A percentile compares a stretch with the other conserved stretches of the same genome.
Evolutionary conservation across 805 yeast genomes (phyloP).

Genomic region (Suhomyces faveliae): DNA sequence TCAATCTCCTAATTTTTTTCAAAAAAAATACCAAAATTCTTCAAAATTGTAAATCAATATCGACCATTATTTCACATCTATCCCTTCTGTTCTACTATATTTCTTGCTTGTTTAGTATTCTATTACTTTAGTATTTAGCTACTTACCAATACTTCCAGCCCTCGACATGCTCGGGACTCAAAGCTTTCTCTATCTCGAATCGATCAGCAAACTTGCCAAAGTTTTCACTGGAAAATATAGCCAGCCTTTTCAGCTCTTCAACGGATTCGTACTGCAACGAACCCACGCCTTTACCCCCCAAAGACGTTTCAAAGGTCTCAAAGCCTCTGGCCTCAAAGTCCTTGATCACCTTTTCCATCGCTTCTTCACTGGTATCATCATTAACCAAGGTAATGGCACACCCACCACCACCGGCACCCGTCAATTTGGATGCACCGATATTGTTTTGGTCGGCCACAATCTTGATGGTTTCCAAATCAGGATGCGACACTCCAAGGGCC

Average conservation of each 20-base stretch:
- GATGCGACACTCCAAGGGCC: constrained; percentile 89
- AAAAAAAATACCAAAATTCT: too few relatives aligned
- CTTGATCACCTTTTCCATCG: constrained; percentile 34
- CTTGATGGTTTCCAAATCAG: constrained; percentile 76
- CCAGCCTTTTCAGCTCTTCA: constrained; percentile 10
- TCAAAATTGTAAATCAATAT: too few relatives aligned
- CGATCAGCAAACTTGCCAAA: constrained; percentile 42
- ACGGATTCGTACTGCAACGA: constrained; percentile 24
- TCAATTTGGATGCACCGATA: constrained; percentile 86
- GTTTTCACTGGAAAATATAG: constrained; percentile 26
- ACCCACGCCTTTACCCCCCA: constrained; percentile 93
- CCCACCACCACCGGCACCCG: constrained; percentile 99
- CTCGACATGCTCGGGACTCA: constrained; percentile 42
- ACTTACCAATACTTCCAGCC: constrained; percentile 65
- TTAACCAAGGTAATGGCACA: constrained; percentile 87
- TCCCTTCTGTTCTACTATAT: too few relatives aligned
- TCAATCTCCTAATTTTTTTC: too few relatives aligned
- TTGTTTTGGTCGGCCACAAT: constrained; percentile 58
- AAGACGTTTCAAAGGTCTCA: constrained; percentile 71
- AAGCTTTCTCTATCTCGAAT: constrained; percentile 45
- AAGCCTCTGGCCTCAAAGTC: constrained; percentile 51
- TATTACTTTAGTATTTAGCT: background rate
- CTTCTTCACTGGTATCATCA: constrained; percentile 37
- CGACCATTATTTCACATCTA: background rate
- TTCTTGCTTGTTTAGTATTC: too few relatives aligned